phyloP scores from a whole-genome alignment of 1,284 basidiomycete genomes.

The Naganishia cerealis region DNA sequence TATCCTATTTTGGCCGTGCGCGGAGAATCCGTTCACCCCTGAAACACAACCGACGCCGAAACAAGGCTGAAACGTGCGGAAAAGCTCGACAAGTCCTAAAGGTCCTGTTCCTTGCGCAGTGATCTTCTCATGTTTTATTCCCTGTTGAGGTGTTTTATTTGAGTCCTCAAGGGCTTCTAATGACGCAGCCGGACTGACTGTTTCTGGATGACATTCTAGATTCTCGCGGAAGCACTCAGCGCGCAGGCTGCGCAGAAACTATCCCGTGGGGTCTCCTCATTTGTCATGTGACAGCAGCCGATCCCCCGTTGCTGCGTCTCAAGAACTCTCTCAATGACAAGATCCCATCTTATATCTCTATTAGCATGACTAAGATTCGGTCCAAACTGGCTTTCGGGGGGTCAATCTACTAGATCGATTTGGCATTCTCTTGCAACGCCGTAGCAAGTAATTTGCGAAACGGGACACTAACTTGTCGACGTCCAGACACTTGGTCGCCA shows the following conservation, averaged over 20 bases:
- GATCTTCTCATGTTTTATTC: background rate
- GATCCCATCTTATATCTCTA: background rate
- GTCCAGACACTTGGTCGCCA: slow-evolving; percentile 1
- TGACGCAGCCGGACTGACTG: too few species aligned
- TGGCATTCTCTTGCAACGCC: background rate
- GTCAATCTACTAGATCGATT: background rate
- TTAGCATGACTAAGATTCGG: slow-evolving; percentile 14
- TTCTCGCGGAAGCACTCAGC: background rate
- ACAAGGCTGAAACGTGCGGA: too few species aligned
- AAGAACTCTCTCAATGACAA: background rate
- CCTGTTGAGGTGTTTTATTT: background rate
- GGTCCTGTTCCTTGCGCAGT: too few species aligned
- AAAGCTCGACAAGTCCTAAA: too few species aligned
- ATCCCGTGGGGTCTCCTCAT: background rate
- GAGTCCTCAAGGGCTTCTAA: background rate
- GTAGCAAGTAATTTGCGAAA: too few species aligned
- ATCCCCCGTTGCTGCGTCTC: background rate
- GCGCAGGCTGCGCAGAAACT: background rate
- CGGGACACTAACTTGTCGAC: background rate
- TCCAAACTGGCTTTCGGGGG: background rate
- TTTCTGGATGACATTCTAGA: too few species aligned
- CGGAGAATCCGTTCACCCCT: too few species aligned
- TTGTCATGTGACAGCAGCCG: background rate
- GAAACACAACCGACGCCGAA: too few species aligned
- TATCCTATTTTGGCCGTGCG: too few species aligned